A percentile compares a stretch with the other conserved stretches of the same genome.
Evolutionary conservation across 495 filamentous ascomycete genomes (phyloP).

Genomic region (Pyrenopolyporus hunteri): DNA sequence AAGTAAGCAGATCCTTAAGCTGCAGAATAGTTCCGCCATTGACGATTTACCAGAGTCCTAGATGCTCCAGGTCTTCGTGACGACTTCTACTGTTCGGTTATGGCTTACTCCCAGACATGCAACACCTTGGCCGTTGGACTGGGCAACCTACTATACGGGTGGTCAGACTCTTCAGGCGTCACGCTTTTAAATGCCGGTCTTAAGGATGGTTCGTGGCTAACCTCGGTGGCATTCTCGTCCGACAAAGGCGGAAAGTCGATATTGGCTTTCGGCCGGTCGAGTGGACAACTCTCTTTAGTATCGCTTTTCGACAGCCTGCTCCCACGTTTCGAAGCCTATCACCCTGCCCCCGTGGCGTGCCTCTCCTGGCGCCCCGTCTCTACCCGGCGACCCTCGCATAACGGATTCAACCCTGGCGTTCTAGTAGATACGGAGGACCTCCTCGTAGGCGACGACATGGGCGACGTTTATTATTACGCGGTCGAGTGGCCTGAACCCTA

Average conservation of each 20-base stretch:
- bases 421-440: slow-evolving; percentile 74
- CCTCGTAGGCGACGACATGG: slow-evolving; percentile 86
- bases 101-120: slow-evolving; percentile 79
- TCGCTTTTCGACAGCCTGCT: slow-evolving; percentile 53
- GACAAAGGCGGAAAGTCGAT: slow-evolving; percentile 76
- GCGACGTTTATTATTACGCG: slow-evolving; percentile 84
- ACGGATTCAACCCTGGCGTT: slow-evolving; percentile 39
- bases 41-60: slow-evolving; percentile 62
- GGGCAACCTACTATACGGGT: slow-evolving; percentile 79
- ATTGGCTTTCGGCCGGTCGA: slow-evolving; percentile 81
- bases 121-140: slow-evolving; percentile 86
- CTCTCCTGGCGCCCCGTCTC: slow-evolving; percentile 68
- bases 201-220: slow-evolving; percentile 61
- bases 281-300: slow-evolving; percentile 62
- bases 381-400: slow-evolving; percentile 50
- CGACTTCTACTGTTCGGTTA: slow-evolving; percentile 92
- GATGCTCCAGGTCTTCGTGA: slow-evolving; percentile 88
- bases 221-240: slow-evolving; percentile 88
- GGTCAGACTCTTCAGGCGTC: slow-evolving; percentile 72
- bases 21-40: slow-evolving; percentile 1
- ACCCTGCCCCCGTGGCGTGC: slow-evolving; percentile 75
- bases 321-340: slow-evolving; percentile 75
- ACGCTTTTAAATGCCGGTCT: slow-evolving; percentile 51
- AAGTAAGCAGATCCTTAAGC: slow-evolving; percentile 54
- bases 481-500: slow-evolving; percentile 79